These are phyloP conservation scores for Lentinus tigrinus DNA, from an alignment of 768 basidiomycete genomes.

Conservation along the genomic window DNA sequence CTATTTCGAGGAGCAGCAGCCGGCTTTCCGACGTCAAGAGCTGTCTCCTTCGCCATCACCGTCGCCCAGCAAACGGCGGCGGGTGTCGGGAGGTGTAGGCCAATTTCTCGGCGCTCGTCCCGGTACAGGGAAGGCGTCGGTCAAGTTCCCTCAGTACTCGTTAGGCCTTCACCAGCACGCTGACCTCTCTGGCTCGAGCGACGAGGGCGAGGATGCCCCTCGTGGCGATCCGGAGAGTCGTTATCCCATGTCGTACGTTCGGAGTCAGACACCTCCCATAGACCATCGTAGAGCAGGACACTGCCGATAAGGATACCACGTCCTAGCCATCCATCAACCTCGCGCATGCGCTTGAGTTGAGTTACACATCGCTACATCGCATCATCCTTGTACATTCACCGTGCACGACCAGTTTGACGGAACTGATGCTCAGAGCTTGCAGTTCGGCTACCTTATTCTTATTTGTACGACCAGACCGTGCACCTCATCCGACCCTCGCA, in stretches of 20 bases:
- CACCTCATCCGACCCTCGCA: background rate
- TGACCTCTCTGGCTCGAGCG: background rate
- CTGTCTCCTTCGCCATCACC: slow-evolving; percentile 1
- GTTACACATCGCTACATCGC: background rate
- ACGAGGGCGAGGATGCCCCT: slow-evolving; percentile 3
- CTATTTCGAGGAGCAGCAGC: background rate
- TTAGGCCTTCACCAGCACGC: background rate
- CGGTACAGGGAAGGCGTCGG: background rate
- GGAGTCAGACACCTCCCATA: background rate
- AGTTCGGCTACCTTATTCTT: background rate
- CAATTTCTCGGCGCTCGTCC: background rate
- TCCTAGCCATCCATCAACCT: background rate
- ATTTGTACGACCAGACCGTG: slow-evolving; percentile 5
- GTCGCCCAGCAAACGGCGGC: background rate
- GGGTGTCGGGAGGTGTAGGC: background rate
- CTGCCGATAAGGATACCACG: background rate
- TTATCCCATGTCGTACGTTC: slow-evolving; percentile 6
- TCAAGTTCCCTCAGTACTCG: background rate
- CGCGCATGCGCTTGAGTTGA: too few species aligned
- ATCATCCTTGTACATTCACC: background rate
- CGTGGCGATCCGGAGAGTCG: slow-evolving; percentile 7
- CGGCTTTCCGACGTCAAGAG: background rate
- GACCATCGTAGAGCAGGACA: background rate
- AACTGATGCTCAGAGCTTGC: background rate
- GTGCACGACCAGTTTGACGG: too few species aligned